Evolutionary conservation across 2,329 filamentous ascomycete genomes (phyloP).

Genomic region (Colletotrichum musicola): DNA sequence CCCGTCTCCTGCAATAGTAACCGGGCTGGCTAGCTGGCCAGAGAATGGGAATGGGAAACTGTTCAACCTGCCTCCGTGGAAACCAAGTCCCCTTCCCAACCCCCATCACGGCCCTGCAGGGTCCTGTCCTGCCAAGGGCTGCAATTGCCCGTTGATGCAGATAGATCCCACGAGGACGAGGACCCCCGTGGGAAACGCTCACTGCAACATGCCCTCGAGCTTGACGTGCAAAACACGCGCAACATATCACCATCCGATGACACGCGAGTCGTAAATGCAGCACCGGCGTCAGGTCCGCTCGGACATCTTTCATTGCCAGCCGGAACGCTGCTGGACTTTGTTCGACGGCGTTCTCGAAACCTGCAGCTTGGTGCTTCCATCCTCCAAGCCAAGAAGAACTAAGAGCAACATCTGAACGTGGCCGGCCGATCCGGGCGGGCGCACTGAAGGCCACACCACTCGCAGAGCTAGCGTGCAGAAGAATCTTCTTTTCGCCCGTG

Average conservation of each 20-base stretch:
- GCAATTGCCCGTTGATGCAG: background rate
- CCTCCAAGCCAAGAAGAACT: background rate
- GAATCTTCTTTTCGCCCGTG: background rate
- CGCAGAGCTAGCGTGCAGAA: background rate
- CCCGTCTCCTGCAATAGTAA: background rate
- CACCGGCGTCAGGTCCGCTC: background rate
- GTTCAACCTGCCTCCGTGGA: background rate
- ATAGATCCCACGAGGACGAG: background rate
- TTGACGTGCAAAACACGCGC: background rate
- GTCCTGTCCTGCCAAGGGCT: conserved; percentile 18
- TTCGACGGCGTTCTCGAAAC: conserved; percentile 36
- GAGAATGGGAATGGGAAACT: background rate
- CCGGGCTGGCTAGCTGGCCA: background rate
- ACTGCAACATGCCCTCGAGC: background rate
- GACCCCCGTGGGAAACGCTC: background rate
- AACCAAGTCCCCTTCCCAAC: background rate
- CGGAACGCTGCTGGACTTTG: background rate
- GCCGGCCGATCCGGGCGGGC: conserved; percentile 18
- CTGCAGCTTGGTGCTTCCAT: conserved; percentile 12
- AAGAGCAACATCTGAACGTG: conserved; percentile 8
- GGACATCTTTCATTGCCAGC: conserved; percentile 7
- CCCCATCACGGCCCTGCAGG: conserved; percentile 13
- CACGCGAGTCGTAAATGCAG: conserved; percentile 6
- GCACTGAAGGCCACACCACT: conserved; percentile 5
- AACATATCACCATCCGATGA: conserved; percentile 22